These are phyloP conservation scores for Carex pumila DNA, from an alignment of 176 grass and related monocot species.

Conservation along the genomic window DNA sequence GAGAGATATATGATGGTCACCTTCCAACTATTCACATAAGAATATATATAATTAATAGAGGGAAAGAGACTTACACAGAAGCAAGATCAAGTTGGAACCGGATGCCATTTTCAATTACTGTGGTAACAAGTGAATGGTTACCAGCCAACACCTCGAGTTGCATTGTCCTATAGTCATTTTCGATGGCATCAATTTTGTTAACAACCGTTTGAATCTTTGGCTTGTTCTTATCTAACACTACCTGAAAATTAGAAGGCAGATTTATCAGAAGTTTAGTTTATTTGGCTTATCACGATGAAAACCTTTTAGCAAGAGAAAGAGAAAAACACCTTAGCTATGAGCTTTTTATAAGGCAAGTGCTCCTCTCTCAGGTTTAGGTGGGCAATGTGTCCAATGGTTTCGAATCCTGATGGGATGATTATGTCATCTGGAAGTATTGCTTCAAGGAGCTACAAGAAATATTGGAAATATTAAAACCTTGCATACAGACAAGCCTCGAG, in stretches of 20 bases:
- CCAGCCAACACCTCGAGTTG: conserved; percentile 89
- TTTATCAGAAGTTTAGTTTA: conserved; percentile 1
- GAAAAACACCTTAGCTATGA: conserved; percentile 59
- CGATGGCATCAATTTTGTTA: conserved; percentile 83
- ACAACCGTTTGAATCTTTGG: conserved; percentile 90
- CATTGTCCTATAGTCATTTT: conserved; percentile 87
- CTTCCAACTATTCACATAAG: background rate
- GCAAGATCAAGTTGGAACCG: conserved; percentile 78
- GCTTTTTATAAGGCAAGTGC: conserved; percentile 71
- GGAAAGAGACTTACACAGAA: conserved; percentile 51
- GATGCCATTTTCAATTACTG: conserved; percentile 62
- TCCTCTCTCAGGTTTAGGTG: conserved; percentile 84
- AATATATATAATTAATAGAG: conserved; percentile 15
- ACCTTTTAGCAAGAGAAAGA: background rate
- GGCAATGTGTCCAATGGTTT: conserved; percentile 83
- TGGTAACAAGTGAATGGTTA: conserved; percentile 68
- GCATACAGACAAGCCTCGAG: conserved; percentile 21
- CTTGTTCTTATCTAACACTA: conserved; percentile 82
- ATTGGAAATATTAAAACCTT: conserved; percentile 11
- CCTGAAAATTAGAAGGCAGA: conserved; percentile 38
- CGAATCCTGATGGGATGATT: conserved; percentile 71
- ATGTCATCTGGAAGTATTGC: conserved; percentile 71
- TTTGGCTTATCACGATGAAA: background rate
- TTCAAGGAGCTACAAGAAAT: conserved; percentile 61
- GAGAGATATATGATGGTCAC: conserved; percentile 10